Evolutionary conservation across 2,329 filamentous ascomycete genomes (phyloP).

Genomic region (Shiraia bambusicola): DNA sequence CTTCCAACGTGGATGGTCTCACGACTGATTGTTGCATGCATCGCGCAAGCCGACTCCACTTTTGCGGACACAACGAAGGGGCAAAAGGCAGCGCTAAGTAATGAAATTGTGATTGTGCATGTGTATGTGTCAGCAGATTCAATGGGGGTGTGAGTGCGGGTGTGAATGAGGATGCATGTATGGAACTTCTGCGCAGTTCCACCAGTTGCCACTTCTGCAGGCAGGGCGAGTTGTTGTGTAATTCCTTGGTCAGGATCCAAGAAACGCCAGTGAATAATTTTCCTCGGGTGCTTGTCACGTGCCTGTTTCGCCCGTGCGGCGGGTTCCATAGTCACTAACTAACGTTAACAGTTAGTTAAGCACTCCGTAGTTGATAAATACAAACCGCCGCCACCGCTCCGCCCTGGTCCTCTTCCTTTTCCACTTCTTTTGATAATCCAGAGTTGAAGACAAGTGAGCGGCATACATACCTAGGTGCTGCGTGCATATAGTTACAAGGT

Average conservation of each 20-base stretch:
- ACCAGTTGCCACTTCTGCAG: constrained; percentile 30
- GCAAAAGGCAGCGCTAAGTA: constrained; percentile 13
- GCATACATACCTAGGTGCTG: too few relatives aligned
- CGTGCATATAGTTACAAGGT: too few relatives aligned
- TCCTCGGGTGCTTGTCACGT: constrained; percentile 24
- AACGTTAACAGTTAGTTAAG: too few relatives aligned
- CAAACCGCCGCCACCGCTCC: constrained; percentile 18
- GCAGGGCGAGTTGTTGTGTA: constrained; percentile 15
- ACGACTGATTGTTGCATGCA: constrained; percentile 19
- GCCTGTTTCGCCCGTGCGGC: constrained; percentile 23
- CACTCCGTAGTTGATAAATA: too few relatives aligned
- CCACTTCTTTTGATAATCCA: constrained; percentile 1
- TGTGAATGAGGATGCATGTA: too few relatives aligned
- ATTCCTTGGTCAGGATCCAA: too few relatives aligned
- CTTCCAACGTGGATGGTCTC: constrained; percentile 21
- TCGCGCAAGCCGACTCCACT: constrained; percentile 11
- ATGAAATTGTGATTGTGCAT: constrained; percentile 17
- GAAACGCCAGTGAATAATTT: constrained; percentile 35
- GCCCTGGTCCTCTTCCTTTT: constrained; percentile 6
- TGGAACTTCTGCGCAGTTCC: constrained; percentile 25
- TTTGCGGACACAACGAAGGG: constrained; percentile 7
- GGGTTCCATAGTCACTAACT: constrained; percentile 16
- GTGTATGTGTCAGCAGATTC: constrained; percentile 2
- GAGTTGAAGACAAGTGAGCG: neutral
- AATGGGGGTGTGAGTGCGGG: too few relatives aligned